These are phyloP conservation scores for Hericium rajendrae DNA, from an alignment of 768 basidiomycete genomes.

Conservation along the genomic window DNA sequence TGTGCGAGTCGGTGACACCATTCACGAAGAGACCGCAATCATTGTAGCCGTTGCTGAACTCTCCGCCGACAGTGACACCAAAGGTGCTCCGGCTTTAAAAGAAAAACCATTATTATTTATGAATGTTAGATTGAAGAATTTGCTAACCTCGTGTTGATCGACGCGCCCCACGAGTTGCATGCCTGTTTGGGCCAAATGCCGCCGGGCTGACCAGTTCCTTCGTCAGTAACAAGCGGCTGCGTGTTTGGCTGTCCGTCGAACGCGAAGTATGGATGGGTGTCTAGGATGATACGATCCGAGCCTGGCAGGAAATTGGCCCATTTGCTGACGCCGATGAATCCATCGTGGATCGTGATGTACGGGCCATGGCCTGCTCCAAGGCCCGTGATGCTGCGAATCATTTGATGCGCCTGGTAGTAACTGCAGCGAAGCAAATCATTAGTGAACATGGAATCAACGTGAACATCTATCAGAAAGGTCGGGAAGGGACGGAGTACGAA, in stretches of 20 bases:
- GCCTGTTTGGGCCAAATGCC: slow-evolving; percentile 22
- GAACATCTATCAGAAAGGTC: slow-evolving; percentile 20
- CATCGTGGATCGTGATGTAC: slow-evolving; percentile 47
- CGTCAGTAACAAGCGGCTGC: slow-evolving; percentile 19
- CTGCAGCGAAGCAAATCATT: slow-evolving; percentile 31
- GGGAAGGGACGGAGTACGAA: slow-evolving; percentile 24
- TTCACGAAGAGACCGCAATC: slow-evolving; percentile 50
- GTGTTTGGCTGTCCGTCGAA: slow-evolving; percentile 11
- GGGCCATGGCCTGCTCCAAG: slow-evolving; percentile 55
- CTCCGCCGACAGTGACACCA: slow-evolving; percentile 67
- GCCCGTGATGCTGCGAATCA: slow-evolving; percentile 72
- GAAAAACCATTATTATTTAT: background rate
- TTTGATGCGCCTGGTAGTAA: slow-evolving; percentile 48
- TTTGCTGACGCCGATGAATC: slow-evolving; percentile 40
- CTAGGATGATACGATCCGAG: slow-evolving; percentile 37
- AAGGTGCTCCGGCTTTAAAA: slow-evolving; percentile 36
- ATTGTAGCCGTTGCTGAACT: slow-evolving; percentile 64
- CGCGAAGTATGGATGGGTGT: slow-evolving; percentile 41
- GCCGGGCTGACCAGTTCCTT: slow-evolving; percentile 22
- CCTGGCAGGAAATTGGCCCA: slow-evolving; percentile 34
- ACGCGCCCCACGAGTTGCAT: slow-evolving; percentile 31
- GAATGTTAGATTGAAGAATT: slow-evolving; percentile 14
- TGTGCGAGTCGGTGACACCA: slow-evolving; percentile 19
- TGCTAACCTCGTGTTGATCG: slow-evolving; percentile 29
- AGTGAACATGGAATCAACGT: background rate